Evolutionary conservation across 352 stramenopile genomes (phyloP).

Genomic region (Phytophthora tubulina): DNA sequence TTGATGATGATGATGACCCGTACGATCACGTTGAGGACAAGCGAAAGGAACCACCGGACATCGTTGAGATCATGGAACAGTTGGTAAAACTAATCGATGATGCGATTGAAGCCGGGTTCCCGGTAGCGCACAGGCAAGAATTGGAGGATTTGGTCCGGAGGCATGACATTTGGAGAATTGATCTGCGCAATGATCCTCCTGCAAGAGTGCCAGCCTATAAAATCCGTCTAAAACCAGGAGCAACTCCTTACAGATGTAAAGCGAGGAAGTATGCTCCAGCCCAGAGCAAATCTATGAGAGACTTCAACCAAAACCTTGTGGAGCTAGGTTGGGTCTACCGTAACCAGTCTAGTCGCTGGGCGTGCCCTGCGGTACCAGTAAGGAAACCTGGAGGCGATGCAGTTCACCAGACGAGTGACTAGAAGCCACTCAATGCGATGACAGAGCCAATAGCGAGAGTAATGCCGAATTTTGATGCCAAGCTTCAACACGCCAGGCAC

Average conservation of each 20-base stretch:
- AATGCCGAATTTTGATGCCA: conserved; percentile 26
- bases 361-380: conserved; percentile 3
- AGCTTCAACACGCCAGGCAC: conserved; percentile 4
- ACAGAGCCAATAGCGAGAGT: conserved; percentile 17
- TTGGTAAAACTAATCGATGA: background rate
- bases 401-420: conserved; percentile 1
- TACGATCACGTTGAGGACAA: conserved; percentile 6
- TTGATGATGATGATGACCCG: conserved; percentile 12
- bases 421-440: conserved; percentile 22
- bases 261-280: conserved; percentile 11
- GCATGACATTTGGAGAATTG: conserved; percentile 17
- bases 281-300: conserved; percentile 11
- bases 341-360: conserved; percentile 1
- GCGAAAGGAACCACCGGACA: background rate
- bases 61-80: conserved; percentile 1
- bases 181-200: conserved; percentile 12
- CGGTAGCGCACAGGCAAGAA: background rate
- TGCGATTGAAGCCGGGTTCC: background rate
- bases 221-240: conserved; percentile 2
- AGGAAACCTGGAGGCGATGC: background rate
- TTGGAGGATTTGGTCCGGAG: background rate
- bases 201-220: conserved; percentile 10
- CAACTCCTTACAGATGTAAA: conserved; percentile 8
- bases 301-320: conserved; percentile 9
- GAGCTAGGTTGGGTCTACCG: conserved; percentile 11